A percentile compares a stretch with the other conserved stretches of the same genome.
Evolutionary conservation across 176 grass and related monocot species (phyloP).

Genomic region (Hyparrhenia diplandra): DNA sequence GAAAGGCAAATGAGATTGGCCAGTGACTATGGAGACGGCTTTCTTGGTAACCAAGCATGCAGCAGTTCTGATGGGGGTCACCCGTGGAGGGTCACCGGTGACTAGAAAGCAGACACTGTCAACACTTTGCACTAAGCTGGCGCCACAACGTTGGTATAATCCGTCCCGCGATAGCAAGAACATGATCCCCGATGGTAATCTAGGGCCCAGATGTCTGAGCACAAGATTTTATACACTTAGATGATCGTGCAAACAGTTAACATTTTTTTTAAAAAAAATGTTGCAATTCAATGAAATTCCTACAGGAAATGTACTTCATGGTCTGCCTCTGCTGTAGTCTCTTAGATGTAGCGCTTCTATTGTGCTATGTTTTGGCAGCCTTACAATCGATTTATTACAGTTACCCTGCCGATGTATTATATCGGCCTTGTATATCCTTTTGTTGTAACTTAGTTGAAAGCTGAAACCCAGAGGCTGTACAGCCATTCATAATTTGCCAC

Average conservation of each 20-base stretch:
- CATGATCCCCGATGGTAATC: not conserved
- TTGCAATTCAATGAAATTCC: slow-evolving; percentile 2
- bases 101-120: slow-evolving; percentile 13
- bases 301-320: not conserved
- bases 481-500: not conserved
- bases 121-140: not conserved
- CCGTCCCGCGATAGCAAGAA: not conserved
- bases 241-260: not conserved
- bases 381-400: slow-evolving; percentile 18
- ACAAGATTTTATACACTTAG: not conserved
- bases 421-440: slow-evolving; percentile 26
- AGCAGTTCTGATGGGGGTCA: slow-evolving; percentile 64
- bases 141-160: not conserved
- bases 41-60: slow-evolving; percentile 60
- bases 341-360: slow-evolving; percentile 9
- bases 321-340: not conserved
- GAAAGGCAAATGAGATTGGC: slow-evolving; percentile 66
- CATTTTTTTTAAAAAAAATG: not conserved
- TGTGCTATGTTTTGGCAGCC: slow-evolving; percentile 14
- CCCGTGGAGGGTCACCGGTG: slow-evolving; percentile 35
- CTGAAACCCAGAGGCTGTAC: not conserved
- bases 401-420: not conserved
- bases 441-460: not conserved
- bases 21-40: slow-evolving; percentile 38
- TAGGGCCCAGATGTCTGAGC: not conserved